Evolutionary conservation across 176 grass and related monocot species (phyloP).

Genomic region (Pontederia paniculata): DNA sequence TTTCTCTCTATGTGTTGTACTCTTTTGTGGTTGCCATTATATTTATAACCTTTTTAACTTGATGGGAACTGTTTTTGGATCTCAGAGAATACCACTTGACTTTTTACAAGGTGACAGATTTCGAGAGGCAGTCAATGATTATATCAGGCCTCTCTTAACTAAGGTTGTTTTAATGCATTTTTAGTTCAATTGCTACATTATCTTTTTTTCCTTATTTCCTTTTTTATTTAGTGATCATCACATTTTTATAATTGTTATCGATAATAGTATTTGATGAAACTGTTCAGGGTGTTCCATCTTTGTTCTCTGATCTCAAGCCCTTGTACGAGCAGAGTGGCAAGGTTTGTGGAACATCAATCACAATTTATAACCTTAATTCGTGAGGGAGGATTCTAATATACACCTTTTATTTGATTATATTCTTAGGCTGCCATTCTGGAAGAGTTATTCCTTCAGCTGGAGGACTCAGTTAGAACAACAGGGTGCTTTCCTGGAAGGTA

Average conservation of each 20-base stretch:
- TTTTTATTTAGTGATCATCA: background rate
- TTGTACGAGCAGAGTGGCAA: conserved; percentile 85
- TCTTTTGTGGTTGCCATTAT: background rate
- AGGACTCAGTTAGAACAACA: conserved; percentile 57
- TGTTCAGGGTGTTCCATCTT: conserved; percentile 79
- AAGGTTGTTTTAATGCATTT: conserved; percentile 43
- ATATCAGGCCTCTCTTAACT: conserved; percentile 82
- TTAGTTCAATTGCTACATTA: background rate
- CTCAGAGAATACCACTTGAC: conserved; percentile 97
- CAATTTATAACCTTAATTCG: background rate
- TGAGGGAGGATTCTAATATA: conserved; percentile 4
- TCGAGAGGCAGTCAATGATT: conserved; percentile 73
- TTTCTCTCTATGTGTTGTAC: background rate
- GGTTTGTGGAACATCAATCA: conserved; percentile 24
- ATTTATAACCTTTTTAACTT: background rate
- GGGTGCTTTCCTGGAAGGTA: conserved; percentile 98
- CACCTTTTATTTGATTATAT: conserved; percentile 2
- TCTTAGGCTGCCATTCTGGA: conserved; percentile 81
- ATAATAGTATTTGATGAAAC: conserved; percentile 1
- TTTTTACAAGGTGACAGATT: conserved; percentile 82
- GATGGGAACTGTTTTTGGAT: background rate
- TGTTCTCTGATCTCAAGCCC: conserved; percentile 89
- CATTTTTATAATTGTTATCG: background rate
- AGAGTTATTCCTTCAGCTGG: conserved; percentile 85
- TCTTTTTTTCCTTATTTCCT: background rate